Base-by-base conservation (phyloP, 345 rosid species). In the Euphorbia lathyris region DNA sequence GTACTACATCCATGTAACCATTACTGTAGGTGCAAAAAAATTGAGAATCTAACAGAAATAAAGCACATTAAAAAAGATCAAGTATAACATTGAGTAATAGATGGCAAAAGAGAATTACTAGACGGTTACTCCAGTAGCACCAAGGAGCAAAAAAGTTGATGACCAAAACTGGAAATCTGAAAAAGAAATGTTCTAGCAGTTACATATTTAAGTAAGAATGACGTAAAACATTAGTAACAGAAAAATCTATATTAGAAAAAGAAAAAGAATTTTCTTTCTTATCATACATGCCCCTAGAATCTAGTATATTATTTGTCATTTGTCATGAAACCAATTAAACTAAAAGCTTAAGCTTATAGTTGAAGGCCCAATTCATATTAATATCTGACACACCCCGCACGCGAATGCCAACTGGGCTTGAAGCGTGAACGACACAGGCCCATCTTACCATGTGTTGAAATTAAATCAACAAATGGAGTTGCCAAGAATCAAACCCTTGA, bases 91-190 rank as follows among this genome's bases (percentile, higher is more conserved):
- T 58, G 59, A 10, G 36, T 53, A 34, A 80, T 26, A 52, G 36
- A 72, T 12, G 23, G 53, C 27, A 71, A 20, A 47, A 42, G 30
- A 70, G 45, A 76, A 68, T 78, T 89, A 92, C 98, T 97, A 96
- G 84, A 81, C 92, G 98, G 68, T 81, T 89, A 80, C 99, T 84
- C 96, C 96, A 96, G 78, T 79, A 82, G 83, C 99, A 96, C 99
- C 99, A 96, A 19, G 97, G 98, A 75, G 98, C 98, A 81, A 63
- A 89, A 84, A 96, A 96, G 82, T 96, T 96, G 72, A 96, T 96
- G 53, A 81, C 91, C 82, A 91, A 77, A 80, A 96, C 84, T 36
- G 95, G 95, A 80, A 79, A 85, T 80, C 99, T 96, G 93, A 65
- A 87, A 66, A 43, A 73, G n/a, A 74, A 53, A 56, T 19, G 16